Percentiles rank a stretch among this genome's conserved stretches.
phyloP scores from a whole-genome alignment of 2,329 filamentous ascomycete species.

The Monosporascus sp. region DNA sequence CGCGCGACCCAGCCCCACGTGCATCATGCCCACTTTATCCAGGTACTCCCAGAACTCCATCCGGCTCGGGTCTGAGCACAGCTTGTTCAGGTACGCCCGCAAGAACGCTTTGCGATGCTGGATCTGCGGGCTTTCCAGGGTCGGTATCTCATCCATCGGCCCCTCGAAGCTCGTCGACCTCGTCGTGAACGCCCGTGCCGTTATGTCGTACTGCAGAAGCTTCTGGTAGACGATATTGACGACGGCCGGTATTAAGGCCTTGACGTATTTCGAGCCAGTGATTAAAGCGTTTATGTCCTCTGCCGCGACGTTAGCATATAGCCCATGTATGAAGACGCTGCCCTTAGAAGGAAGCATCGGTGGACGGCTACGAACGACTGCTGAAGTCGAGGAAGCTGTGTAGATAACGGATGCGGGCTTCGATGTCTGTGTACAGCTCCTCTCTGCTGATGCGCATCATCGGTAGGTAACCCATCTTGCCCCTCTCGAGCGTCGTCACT shows the following conservation, averaged over 20 bases:
- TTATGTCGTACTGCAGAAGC: slow-evolving; percentile 75
- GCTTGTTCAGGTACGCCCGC: slow-evolving; percentile 67
- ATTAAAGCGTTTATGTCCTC: slow-evolving; percentile 69
- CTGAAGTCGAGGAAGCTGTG: slow-evolving; percentile 74
- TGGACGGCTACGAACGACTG: slow-evolving; percentile 47
- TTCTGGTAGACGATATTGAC: slow-evolving; percentile 85
- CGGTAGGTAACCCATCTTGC: slow-evolving; percentile 7
- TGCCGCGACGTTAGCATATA: too few relatives aligned
- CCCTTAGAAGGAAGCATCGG: background rate
- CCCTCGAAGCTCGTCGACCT: slow-evolving; percentile 61
- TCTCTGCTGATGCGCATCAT: slow-evolving; percentile 64
- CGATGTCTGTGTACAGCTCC: slow-evolving; percentile 66
- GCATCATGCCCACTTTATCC: slow-evolving; percentile 81
- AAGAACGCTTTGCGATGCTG: slow-evolving; percentile 72
- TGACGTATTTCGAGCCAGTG: slow-evolving; percentile 69
- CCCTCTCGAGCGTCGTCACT: too few relatives aligned
- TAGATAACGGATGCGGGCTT: slow-evolving; percentile 65
- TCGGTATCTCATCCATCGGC: slow-evolving; percentile 57
- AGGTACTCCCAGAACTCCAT: slow-evolving; percentile 82
- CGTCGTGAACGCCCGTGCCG: slow-evolving; percentile 68
- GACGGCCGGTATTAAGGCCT: slow-evolving; percentile 74
- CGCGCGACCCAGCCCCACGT: slow-evolving; percentile 67
- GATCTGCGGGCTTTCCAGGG: slow-evolving; percentile 70
- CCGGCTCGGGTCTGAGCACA: slow-evolving; percentile 69
- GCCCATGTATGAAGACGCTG: background rate